A percentile compares a stretch with the other conserved stretches of the same genome.
phyloP scores from a whole-genome alignment of 495 filamentous ascomycete species.

The Schizothecium vesticola region DNA sequence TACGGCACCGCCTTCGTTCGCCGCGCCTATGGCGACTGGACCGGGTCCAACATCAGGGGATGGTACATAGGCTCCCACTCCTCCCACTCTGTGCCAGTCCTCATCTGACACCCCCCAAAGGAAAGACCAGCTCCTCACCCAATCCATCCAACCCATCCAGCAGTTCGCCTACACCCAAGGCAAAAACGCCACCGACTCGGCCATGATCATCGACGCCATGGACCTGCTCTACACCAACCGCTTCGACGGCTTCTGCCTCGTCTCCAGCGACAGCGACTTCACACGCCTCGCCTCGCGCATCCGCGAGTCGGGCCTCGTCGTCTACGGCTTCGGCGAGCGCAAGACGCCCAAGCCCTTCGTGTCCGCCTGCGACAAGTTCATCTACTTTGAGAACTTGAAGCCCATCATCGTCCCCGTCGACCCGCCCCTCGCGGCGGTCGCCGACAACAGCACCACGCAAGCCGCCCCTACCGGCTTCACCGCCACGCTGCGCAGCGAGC shows the following conservation, averaged over 20 bases:
- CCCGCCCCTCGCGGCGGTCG: neutral
- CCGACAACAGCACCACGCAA: neutral
- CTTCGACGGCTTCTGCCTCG: constrained; percentile 19
- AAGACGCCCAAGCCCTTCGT: constrained; percentile 20
- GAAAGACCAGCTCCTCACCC: constrained; percentile 16
- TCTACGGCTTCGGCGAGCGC: constrained; percentile 20
- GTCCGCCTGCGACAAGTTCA: constrained; percentile 16
- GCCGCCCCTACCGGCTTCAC: neutral
- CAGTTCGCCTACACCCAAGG: constrained; percentile 19
- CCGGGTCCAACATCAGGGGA: constrained; percentile 12
- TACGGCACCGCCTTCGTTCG: constrained; percentile 10
- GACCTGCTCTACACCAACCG: constrained; percentile 19
- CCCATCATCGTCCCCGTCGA: neutral
- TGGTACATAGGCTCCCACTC: neutral
- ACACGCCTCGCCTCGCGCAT: constrained; percentile 17
- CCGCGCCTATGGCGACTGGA: constrained; percentile 20
- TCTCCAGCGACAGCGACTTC: constrained; percentile 24
- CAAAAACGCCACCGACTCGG: constrained; percentile 19
- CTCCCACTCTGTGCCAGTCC: neutral
- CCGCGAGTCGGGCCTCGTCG: constrained; percentile 19
- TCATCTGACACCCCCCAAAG: neutral
- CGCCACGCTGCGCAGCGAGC: neutral
- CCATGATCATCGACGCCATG: constrained; percentile 24
- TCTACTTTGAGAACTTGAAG: constrained; percentile 16
- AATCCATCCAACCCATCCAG: constrained; percentile 21